These are phyloP conservation scores for Epichloe elymi DNA, from an alignment of 2,329 filamentous ascomycete genomes.

Conservation along the genomic window DNA sequence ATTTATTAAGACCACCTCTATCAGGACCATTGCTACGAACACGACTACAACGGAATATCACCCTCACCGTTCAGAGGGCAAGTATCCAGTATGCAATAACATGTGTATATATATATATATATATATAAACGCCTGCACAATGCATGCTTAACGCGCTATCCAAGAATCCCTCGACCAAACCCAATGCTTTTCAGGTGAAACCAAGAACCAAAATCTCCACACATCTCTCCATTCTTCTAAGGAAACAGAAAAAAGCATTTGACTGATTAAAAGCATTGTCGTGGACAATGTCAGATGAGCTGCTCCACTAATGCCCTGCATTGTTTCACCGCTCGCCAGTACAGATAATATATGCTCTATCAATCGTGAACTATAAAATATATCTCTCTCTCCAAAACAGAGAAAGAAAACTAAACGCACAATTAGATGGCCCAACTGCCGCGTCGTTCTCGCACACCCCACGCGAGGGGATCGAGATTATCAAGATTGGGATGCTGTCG, in stretches of 20 bases:
- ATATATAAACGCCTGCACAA: neutral
- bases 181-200: neutral
- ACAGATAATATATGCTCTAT: neutral
- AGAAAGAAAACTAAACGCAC: neutral
- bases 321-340: too few relatives aligned
- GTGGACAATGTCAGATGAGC: too few relatives aligned
- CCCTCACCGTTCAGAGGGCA: too few relatives aligned
- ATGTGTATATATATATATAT: neutral
- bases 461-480: conserved; percentile 43
- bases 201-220: too few relatives aligned
- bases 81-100: too few relatives aligned
- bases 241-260: too few relatives aligned
- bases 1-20: too few relatives aligned
- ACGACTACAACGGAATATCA: neutral
- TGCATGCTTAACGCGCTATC: neutral
- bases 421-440: conserved; percentile 59
- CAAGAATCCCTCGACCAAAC: neutral
- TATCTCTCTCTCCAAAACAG: neutral
- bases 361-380: too few relatives aligned
- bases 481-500: conserved; percentile 69
- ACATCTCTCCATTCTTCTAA: too few relatives aligned
- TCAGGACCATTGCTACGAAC: neutral
- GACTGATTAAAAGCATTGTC: too few relatives aligned
- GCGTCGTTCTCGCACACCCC: conserved; percentile 53
- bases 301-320: too few relatives aligned